Base-by-base conservation (phyloP, 163 green algal species). In the Scenedesmus sp. region DNA sequence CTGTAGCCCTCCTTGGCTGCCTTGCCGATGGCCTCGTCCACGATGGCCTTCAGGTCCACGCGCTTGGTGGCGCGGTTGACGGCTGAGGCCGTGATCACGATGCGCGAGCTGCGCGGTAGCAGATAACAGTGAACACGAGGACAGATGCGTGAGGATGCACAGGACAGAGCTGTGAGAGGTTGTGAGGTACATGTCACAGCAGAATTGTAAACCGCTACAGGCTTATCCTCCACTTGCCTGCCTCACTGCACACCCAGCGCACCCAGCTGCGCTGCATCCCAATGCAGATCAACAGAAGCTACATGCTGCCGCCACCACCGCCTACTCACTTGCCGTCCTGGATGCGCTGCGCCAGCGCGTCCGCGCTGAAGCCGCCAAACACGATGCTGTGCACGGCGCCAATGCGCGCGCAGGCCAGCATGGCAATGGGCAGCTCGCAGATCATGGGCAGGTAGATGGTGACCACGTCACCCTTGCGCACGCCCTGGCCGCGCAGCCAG, bases 361-460 rank as follows among this genome's bases (percentile, higher is more conserved):
- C 96, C 12, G 97, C 95, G 81, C 94, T 97, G 93, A 98, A 99
- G 57, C 97, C 97, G 4, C 84, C 97, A 86, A 99, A 99, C 60
- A 99, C 96, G 55, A 99, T 96, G 8, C 93, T 97, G 94, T 99
- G 97, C 82, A 99, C 94, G 0, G 97, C 97, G 26, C 96, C 96
- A 70, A 97, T 94, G 55, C 96, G 94, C 20, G 95, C 96, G 88
- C 96, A 97, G 20, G 96, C 95, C n/a, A 97, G 93, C 97, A 96
- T 96, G 54, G 94, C 94, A 67, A 96, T 95, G 52, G 94, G 94
- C 74, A 96, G 94, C 94, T 96, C 94, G 77, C 81, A 92, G 57
- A 94, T 90, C 97, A 99, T 99, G 82, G 98, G 97, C 96, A 99
- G 97, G 96, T 99, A 99, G 92, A 99, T 97, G n/a, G 96, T 96